These are phyloP conservation scores for Neophaeococcomyces aloes DNA, from an alignment of 2,329 filamentous ascomycete species.

Conservation along the genomic window DNA sequence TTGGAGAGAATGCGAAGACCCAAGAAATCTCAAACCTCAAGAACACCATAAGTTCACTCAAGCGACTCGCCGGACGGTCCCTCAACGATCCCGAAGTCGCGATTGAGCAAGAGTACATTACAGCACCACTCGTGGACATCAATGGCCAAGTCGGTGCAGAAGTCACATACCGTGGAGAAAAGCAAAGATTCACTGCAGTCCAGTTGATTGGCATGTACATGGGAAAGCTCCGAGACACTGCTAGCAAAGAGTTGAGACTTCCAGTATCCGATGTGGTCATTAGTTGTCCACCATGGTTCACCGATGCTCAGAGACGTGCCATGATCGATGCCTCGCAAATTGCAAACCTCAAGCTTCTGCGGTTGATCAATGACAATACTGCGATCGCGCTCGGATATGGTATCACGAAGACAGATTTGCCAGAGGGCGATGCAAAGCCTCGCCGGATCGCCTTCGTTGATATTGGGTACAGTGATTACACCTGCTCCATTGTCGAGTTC, in stretches of 20 bases:
- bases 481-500: constrained; percentile 88
- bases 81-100: constrained; percentile 85
- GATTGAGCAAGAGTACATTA: constrained; percentile 85
- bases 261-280: constrained; percentile 89
- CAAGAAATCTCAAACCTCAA: constrained; percentile 99
- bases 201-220: constrained; percentile 94
- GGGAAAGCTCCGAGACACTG: constrained; percentile 84
- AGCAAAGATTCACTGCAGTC: constrained; percentile 87
- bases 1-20: constrained; percentile 93
- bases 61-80: constrained; percentile 79
- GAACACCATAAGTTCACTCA: constrained; percentile 90
- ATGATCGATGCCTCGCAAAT: constrained; percentile 89
- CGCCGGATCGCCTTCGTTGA: constrained; percentile 85
- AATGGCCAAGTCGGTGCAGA: constrained; percentile 92
- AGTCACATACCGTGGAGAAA: constrained; percentile 86
- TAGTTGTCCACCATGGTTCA: constrained; percentile 95
- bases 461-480: constrained; percentile 94
- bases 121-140: constrained; percentile 74
- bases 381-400: constrained; percentile 92
- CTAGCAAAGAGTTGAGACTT: constrained; percentile 74
- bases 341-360: constrained; percentile 80
- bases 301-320: constrained; percentile 78
- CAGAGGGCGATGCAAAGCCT: constrained; percentile 78
- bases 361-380: constrained; percentile 96
- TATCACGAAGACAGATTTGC: constrained; percentile 95